phyloP scores from a whole-genome alignment of 2,329 filamentous ascomycete genomes.

The Talaromyces sp. region DNA sequence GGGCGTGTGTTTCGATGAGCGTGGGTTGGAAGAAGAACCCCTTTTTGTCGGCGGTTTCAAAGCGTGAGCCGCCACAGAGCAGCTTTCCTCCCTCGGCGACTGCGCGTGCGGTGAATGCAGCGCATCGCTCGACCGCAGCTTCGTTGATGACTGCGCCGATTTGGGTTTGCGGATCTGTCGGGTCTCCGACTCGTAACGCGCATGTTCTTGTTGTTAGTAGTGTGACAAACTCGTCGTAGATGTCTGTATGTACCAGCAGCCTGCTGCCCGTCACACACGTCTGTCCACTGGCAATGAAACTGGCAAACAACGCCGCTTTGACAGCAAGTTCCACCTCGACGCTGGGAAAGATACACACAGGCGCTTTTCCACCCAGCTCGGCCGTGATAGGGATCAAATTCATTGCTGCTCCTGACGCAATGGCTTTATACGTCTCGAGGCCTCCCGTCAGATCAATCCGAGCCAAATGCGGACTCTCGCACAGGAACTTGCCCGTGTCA shows the following conservation, averaged over 20 bases:
- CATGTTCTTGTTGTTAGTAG: constrained; percentile 46
- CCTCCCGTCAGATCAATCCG: constrained; percentile 22
- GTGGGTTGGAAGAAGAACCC: constrained; percentile 48
- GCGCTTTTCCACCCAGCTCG: constrained; percentile 22
- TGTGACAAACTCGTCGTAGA: constrained; percentile 37
- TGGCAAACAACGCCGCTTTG: constrained; percentile 30
- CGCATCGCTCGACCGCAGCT: constrained; percentile 36
- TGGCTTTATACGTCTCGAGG: constrained; percentile 17
- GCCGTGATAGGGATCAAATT: constrained; percentile 20
- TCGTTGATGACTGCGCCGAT: constrained; percentile 61
- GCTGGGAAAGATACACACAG: constrained; percentile 20
- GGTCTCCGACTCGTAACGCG: constrained; percentile 51
- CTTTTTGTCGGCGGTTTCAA: constrained; percentile 44
- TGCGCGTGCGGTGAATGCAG: constrained; percentile 30
- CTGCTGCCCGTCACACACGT: constrained; percentile 53
- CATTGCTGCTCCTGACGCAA: constrained; percentile 13
- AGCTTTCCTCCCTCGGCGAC: constrained; percentile 36
- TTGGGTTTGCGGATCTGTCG: constrained; percentile 51
- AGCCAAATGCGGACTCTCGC: constrained; percentile 21
- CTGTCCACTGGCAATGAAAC: constrained; percentile 51
- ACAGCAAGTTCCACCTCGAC: constrained; percentile 17
- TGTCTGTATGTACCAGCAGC: constrained; percentile 45
- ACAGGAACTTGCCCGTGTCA: constrained; percentile 50
- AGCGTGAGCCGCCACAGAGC: constrained; percentile 45
- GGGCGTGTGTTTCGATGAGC: constrained; percentile 31